Conservation (phyloP, 139 green algal genomes). For the Chlorella sp. region DNA sequence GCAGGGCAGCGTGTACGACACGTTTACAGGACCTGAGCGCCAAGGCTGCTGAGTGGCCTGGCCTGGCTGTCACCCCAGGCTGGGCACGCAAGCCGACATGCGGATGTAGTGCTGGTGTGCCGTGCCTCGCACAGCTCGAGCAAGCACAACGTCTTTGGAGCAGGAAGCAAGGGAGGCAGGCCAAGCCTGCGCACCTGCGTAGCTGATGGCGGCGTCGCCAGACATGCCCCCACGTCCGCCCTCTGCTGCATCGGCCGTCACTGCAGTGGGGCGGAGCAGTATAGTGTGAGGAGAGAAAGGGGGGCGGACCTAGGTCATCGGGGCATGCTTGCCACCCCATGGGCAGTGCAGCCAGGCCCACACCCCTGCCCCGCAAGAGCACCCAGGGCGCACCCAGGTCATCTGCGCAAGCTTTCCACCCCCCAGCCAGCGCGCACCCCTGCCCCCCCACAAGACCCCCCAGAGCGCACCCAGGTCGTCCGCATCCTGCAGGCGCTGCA, state of each 20-base stretch:
- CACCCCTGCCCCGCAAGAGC: too few species aligned
- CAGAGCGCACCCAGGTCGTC: conserved; percentile 25
- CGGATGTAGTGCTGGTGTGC: too few species aligned
- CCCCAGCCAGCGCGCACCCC: not conserved
- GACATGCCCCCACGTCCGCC: not conserved
- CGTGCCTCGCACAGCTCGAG: too few species aligned
- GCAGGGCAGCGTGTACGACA: not conserved
- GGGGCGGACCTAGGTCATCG: too few species aligned
- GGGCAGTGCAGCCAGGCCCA: too few species aligned
- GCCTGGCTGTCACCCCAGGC: too few species aligned
- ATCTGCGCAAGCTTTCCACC: too few species aligned
- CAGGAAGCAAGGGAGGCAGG: not conserved
- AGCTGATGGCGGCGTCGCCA: conserved; percentile 29
- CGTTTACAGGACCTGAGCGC: not conserved
- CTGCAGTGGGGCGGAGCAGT: not conserved
- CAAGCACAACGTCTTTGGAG: not conserved
- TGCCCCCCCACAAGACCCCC: not conserved
- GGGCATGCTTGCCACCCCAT: too few species aligned
- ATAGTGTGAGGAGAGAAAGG: too few species aligned
- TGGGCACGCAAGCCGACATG: too few species aligned
- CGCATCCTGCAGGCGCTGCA: conserved; percentile 52
- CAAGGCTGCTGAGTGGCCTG: not conserved
- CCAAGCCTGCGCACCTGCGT: conserved; percentile 2
- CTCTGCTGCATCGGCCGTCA: conserved; percentile 13
- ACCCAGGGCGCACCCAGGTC: too few species aligned